phyloP scores from a whole-genome alignment of 176 grass and related monocot species.

The Tillandsia fasciculata region DNA sequence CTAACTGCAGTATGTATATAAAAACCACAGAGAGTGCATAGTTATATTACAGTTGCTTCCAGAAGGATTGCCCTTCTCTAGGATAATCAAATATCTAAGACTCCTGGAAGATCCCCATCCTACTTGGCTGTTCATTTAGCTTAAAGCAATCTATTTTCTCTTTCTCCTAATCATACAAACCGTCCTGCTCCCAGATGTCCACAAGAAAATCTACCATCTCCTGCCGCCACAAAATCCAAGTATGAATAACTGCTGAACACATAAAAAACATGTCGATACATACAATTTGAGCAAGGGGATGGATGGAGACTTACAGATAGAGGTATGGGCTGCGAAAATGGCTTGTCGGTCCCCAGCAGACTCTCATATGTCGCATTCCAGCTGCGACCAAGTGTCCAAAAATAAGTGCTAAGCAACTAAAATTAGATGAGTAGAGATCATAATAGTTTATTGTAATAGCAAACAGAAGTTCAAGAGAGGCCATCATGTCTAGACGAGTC shows the following conservation, averaged over 20 bases:
- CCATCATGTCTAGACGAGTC: too few species aligned
- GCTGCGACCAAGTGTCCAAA: constrained; percentile 35
- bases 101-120: constrained; percentile 7
- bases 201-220: constrained; percentile 97
- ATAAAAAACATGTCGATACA: too few species aligned
- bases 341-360: constrained; percentile 76
- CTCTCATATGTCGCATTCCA: constrained; percentile 81
- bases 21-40: too few species aligned
- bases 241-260: neutral
- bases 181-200: constrained; percentile 86
- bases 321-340: constrained; percentile 63
- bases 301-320: constrained; percentile 46
- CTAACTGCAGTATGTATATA: too few species aligned
- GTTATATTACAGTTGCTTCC: constrained; percentile 27
- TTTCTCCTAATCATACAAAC: constrained; percentile 59
- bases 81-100: constrained; percentile 24
- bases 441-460: too few species aligned
- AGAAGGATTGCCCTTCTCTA: constrained; percentile 18
- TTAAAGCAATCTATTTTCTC: constrained; percentile 10
- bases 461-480: too few species aligned
- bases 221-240: constrained; percentile 33
- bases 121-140: constrained; percentile 4
- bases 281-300: neutral
- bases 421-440: neutral
- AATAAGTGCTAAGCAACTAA: neutral